A percentile compares a stretch with the other conserved stretches of the same genome.
phyloP scores from a whole-genome alignment of 805 yeast genomes.

The Hanseniaspora thailandica region DNA sequence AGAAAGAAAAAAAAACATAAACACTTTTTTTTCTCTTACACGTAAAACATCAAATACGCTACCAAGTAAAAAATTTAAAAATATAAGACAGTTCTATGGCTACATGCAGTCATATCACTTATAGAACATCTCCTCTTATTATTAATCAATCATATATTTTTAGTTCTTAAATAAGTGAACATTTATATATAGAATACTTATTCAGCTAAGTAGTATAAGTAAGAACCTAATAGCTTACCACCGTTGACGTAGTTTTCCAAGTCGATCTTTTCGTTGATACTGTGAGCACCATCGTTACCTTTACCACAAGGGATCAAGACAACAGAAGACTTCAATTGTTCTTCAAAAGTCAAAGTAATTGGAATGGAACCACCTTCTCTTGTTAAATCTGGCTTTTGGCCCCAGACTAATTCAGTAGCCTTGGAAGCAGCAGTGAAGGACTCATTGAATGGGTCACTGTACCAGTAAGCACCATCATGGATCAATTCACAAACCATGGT shows the following conservation, averaged over 20 bases:
- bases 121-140: too few species aligned
- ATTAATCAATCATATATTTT: too few species aligned
- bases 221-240: constrained; percentile 83
- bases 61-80: too few species aligned
- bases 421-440: constrained; percentile 85
- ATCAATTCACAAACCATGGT: constrained; percentile 57
- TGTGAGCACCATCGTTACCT: constrained; percentile 99
- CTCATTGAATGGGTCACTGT: constrained; percentile 83
- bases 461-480: constrained; percentile 96
- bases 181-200: constrained; percentile 16
- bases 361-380: constrained; percentile 99
- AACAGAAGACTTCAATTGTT: constrained; percentile 73
- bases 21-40: too few species aligned
- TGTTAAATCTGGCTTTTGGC: constrained; percentile 88
- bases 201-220: constrained; percentile 71
- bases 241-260: constrained; percentile 85
- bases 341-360: constrained; percentile 85
- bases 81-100: too few species aligned
- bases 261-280: constrained; percentile 89
- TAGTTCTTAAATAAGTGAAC: not conserved
- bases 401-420: constrained; percentile 92
- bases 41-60: too few species aligned
- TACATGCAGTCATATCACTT: too few species aligned
- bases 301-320: constrained; percentile 92
- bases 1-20: too few species aligned